A percentile compares a stretch with the other conserved stretches of the same genome.
These are phyloP conservation scores for Torrubiellomyces zombiae DNA, from an alignment of 2,329 filamentous ascomycete species.

Conservation along the genomic window DNA sequence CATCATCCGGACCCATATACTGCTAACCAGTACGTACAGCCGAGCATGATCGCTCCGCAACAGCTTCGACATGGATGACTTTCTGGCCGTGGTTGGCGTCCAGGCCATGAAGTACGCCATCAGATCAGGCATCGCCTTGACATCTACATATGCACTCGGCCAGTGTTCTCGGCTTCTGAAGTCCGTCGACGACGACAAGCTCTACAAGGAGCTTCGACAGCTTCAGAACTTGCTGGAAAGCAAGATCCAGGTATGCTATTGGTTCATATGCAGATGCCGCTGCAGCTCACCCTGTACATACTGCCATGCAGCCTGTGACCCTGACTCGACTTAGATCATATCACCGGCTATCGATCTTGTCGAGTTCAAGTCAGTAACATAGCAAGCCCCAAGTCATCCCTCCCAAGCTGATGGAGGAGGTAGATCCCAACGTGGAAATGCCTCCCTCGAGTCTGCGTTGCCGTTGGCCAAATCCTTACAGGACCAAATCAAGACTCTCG, in stretches of 20 bases:
- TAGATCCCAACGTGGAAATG: no score
- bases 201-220: slow-evolving; percentile 48
- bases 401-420: no score
- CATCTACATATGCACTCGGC: slow-evolving; percentile 67
- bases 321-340: slow-evolving; percentile 50
- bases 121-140: slow-evolving; percentile 69
- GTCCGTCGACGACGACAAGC: slow-evolving; percentile 54
- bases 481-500: slow-evolving; percentile 67
- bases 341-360: slow-evolving; percentile 86
- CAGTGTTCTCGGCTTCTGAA: slow-evolving; percentile 67
- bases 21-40: no score
- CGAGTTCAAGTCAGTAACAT: slow-evolving; percentile 67
- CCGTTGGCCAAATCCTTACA: slow-evolving; percentile 68
- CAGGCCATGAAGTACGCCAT: slow-evolving; percentile 91
- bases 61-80: slow-evolving; percentile 51
- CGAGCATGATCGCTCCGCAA: no score
- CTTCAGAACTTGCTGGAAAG: slow-evolving; percentile 62
- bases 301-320: no score
- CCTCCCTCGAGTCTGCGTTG: slow-evolving; percentile 64
- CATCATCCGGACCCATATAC: no score
- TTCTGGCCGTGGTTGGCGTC: slow-evolving; percentile 33
- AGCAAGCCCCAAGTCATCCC: no score
- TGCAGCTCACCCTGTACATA: no score
- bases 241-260: slow-evolving; percentile 70
- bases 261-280: no score